Base-by-base conservation (phyloP, 2,329 filamentous ascomycete genomes). In the Sarocladiaceae sp. region DNA sequence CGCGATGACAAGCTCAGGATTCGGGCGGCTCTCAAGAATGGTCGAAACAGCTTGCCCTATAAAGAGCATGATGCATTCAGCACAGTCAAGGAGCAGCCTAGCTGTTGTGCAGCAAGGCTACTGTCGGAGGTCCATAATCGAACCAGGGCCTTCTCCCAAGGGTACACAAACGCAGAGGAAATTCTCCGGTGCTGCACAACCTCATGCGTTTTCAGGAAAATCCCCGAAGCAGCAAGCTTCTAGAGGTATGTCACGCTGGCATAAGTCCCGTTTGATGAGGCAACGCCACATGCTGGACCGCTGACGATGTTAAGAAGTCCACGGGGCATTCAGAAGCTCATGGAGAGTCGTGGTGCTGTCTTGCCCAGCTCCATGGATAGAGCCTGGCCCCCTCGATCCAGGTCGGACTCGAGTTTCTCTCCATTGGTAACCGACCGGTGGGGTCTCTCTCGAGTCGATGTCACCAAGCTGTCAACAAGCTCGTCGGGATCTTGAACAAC, bases 161-260 rank as follows among this genome's bases (percentile, higher is more conserved):
- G 37, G 20, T 41, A 29, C 37, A 41, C 37, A 41, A 41, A 41
- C 37, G 37, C 37, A 41, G 37, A 27, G 37, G n/a, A 41, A 41
- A 41, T 27, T 41, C 37, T 41, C 37, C 37, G 37, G 37, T 5
- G 37, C 37, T 27, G 37, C 37, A 41, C 37, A 41, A 41, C 37
- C 37, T 27, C 37, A 41, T 29, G 37, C 23, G n/a, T 19, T 41
- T 41, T 41, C n/a, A 41, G 37, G 37, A 41, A 41, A 29, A 27
- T 41, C 37, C 13, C 37, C 37, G 37, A 41, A 11, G 19, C 26
- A 29, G 37, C 37, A 41, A 41, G 37, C 37, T 29, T 27, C 23
- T 12, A 12, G 10, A 41, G 24, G 19, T 9, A 18, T 29, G 37
- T 41, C n/a, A 16, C 18, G 37, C 24, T 5, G n/a, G n/a, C 15